Percentiles rank a stretch among this genome's conserved stretches.
Conservation (phyloP, 345 rosid genomes). For the Citrus maxima region DNA sequence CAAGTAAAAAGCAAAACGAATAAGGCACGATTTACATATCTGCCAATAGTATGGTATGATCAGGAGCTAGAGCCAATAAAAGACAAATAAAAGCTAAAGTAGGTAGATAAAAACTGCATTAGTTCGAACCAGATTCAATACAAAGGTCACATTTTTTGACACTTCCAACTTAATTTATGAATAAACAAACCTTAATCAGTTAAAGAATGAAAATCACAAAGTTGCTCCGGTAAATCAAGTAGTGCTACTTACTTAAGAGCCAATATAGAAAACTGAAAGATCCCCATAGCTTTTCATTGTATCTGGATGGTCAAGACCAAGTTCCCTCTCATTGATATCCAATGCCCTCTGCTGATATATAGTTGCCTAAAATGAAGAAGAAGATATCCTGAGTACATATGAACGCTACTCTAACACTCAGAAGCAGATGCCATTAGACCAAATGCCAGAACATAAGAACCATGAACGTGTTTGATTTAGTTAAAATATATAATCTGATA, state of each 20-base stretch:
- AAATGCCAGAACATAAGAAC: neutral
- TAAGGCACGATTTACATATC: too few species aligned
- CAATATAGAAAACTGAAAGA: constrained; percentile 63
- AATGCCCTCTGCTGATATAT: constrained; percentile 92
- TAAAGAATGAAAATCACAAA: neutral
- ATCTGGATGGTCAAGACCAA: constrained; percentile 76
- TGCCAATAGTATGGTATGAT: too few species aligned
- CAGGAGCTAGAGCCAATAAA: too few species aligned
- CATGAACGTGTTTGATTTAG: neutral
- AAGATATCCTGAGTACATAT: constrained; percentile 5
- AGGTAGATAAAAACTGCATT: too few species aligned
- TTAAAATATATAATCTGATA: neutral
- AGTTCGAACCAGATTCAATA: neutral
- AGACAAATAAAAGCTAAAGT: too few species aligned
- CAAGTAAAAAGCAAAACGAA: too few species aligned
- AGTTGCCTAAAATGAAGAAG: constrained; percentile 45
- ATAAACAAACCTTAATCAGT: neutral
- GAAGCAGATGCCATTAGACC: neutral
- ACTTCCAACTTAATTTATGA: neutral
- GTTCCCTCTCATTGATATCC: constrained; percentile 73
- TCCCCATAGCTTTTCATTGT: constrained; percentile 78
- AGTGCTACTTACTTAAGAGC: constrained; percentile 57
- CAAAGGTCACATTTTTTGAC: neutral
- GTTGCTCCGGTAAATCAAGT: neutral
- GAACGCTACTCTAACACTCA: neutral